These are phyloP conservation scores for Sporothrix brunneoviolacea DNA, from an alignment of 2,329 filamentous ascomycete species.

Conservation along the genomic window DNA sequence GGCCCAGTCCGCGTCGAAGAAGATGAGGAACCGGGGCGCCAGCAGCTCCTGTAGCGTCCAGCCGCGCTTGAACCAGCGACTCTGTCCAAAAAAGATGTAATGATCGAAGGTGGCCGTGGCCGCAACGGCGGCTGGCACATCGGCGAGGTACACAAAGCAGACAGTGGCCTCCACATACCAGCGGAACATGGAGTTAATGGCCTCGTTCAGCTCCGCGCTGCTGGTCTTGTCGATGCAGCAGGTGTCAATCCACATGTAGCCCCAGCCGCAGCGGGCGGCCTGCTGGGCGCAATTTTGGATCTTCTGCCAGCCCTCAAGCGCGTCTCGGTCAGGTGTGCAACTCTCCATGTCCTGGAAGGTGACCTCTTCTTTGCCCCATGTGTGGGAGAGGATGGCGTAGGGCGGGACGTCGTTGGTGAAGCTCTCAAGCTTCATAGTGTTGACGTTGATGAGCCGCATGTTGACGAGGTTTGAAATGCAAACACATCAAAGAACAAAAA, in stretches of 20 bases:
- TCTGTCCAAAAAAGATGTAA: conserved; percentile 8
- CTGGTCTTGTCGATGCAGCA: conserved; percentile 20
- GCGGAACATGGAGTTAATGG: conserved; percentile 18
- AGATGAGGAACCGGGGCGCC: conserved; percentile 29
- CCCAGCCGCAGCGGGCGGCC: background rate
- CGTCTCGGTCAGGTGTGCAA: background rate
- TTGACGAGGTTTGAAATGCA: background rate
- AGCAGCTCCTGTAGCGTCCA: conserved; percentile 63
- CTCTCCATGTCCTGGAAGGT: background rate
- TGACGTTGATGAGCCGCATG: background rate
- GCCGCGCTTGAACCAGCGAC: conserved; percentile 34
- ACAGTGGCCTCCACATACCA: conserved; percentile 12
- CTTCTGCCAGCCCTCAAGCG: background rate
- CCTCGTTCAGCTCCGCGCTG: conserved; percentile 15
- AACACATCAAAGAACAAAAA: too few relatives aligned
- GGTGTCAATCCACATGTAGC: conserved; percentile 17
- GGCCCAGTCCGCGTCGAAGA: conserved; percentile 19
- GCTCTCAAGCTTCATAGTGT: background rate
- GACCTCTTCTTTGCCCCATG: background rate
- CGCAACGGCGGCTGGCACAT: background rate
- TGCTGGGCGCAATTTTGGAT: too few relatives aligned
- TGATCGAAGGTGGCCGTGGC: background rate
- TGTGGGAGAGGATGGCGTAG: conserved; percentile 1
- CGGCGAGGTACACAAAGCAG: conserved; percentile 16
- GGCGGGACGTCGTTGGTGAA: background rate